Conservation (phyloP, 1,284 basidiomycete genomes). For the Wolfiporia cocos region DNA sequence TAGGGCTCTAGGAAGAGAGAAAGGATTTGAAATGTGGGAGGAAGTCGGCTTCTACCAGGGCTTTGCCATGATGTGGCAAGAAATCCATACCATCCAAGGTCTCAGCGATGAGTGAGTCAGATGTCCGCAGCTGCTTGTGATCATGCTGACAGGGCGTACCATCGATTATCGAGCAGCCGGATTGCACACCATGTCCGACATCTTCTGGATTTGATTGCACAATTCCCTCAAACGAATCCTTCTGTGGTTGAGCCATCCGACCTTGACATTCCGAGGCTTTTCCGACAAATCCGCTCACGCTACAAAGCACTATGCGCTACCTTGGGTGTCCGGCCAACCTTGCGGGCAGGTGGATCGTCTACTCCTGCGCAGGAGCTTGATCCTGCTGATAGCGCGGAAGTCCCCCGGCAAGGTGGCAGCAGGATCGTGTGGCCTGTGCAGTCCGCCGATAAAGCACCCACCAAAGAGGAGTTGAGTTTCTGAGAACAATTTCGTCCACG, state of each 20-base stretch:
- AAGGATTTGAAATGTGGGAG: slow-evolving; percentile 96
- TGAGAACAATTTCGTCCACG: slow-evolving; percentile 2
- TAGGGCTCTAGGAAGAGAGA: slow-evolving; percentile 82
- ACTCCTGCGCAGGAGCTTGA: background rate
- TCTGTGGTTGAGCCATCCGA: slow-evolving; percentile 40
- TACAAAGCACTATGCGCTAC: slow-evolving; percentile 84
- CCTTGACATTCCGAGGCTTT: slow-evolving; percentile 68
- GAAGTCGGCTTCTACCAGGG: slow-evolving; percentile 93
- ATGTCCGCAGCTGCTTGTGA: slow-evolving; percentile 4
- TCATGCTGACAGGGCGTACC: too few species aligned
- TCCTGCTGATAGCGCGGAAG: background rate
- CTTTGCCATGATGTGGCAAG: slow-evolving; percentile 68
- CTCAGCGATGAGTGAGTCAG: slow-evolving; percentile 38
- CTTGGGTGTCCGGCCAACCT: slow-evolving; percentile 68
- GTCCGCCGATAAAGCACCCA: slow-evolving; percentile 1
- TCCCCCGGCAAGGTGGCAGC: background rate
- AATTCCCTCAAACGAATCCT: slow-evolving; percentile 78
- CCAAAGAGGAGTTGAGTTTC: slow-evolving; percentile 7
- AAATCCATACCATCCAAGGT: slow-evolving; percentile 35
- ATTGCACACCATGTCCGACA: slow-evolving; percentile 58
- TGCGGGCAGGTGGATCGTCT: slow-evolving; percentile 30
- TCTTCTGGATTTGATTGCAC: slow-evolving; percentile 65
- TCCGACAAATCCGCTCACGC: slow-evolving; percentile 82
- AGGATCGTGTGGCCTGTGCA: slow-evolving; percentile 9
- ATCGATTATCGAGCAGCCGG: slow-evolving; percentile 36